Evolutionary conservation across 805 yeast species (phyloP).

Genomic region (Candida verbasci): DNA sequence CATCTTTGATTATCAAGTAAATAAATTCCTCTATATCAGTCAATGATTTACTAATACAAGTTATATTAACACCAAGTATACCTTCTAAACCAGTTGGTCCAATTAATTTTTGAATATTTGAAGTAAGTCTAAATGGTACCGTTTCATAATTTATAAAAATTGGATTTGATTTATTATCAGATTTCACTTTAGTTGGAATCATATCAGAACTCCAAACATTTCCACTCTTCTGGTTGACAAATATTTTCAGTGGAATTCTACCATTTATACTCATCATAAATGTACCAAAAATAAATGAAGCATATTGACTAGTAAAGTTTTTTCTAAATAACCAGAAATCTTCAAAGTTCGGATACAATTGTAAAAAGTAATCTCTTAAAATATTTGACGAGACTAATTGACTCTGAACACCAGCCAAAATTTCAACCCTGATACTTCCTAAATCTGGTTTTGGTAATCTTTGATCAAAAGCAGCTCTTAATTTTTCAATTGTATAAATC

Average conservation of each 20-base stretch:
- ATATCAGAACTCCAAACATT: conserved; percentile 91
- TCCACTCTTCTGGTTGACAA: conserved; percentile 77
- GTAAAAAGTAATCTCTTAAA: conserved; percentile 71
- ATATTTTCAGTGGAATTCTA: conserved; percentile 91
- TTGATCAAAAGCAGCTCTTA: conserved; percentile 91
- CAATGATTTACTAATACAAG: conserved; percentile 82
- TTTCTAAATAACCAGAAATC: conserved; percentile 97
- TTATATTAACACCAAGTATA: conserved; percentile 74
- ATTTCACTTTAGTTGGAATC: conserved; percentile 83
- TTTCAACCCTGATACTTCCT: conserved; percentile 84
- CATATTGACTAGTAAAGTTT: conserved; percentile 92
- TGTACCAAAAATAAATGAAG: conserved; percentile 86
- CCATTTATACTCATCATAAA: conserved; percentile 91
- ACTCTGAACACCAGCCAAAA: conserved; percentile 84
- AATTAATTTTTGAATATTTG: conserved; percentile 88
- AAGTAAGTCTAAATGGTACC: conserved; percentile 95
- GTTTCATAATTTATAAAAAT: conserved; percentile 86
- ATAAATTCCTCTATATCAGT: conserved; percentile 87
- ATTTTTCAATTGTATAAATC: conserved; percentile 76
- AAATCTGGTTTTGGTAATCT: conserved; percentile 90
- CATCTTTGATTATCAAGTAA: conserved; percentile 94
- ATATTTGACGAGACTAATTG: conserved; percentile 81
- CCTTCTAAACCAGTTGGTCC: conserved; percentile 96
- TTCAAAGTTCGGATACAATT: conserved; percentile 70
- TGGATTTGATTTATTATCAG: conserved; percentile 63